Base-by-base conservation (phyloP, 352 stramenopile genomes). In the Phytophthora fragariae region DNA sequence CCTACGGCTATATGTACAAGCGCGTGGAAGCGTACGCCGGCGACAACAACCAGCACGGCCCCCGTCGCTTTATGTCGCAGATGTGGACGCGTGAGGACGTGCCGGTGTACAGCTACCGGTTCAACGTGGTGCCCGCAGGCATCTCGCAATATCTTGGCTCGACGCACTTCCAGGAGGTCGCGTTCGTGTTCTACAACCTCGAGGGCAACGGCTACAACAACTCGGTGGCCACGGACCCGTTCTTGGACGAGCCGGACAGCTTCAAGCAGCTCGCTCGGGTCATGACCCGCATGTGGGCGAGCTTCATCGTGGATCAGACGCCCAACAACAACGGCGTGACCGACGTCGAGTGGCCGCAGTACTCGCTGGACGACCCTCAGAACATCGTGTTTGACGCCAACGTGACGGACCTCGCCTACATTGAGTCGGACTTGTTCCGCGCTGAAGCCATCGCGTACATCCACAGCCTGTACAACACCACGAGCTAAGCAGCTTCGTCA, bases 101-200 rank as follows among this genome's bases (percentile, higher is more conserved):
- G 0, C 60, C 70, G 27, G 66, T 69, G 39, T 81, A 73, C 60
- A 81, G 61, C 57, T 81, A 81, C 47, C 12, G 70, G 3, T 79
- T 81, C 35, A 72, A 78, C 31, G 70, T 81, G 17, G 44, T 77
- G 15, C 29, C 57, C 12, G 58, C 49, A 8, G 73, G 73, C 4
- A 24, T 41, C 3, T 59, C 21, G 9, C 33, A 72, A 44, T 73
- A 65, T 27, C 47, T 68, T 9, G 70, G 75, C 19, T 11, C 44
- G 12, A 76, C 70, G 5, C 70, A 76, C 46, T 73, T 76, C 58
- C 53, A 39, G 15, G 70, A 81, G 41, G 71, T 79, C 6, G 71
- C 66, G 0, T 81, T 81, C 47, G 75, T 81, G 1, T 79, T 81
- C 17, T 70, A 76, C 71, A 81, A 81, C 53, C 27, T 79, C 17